Evolutionary conservation across 768 basidiomycete species (phyloP).

Genomic region (Tylopilus subfusipes): DNA sequence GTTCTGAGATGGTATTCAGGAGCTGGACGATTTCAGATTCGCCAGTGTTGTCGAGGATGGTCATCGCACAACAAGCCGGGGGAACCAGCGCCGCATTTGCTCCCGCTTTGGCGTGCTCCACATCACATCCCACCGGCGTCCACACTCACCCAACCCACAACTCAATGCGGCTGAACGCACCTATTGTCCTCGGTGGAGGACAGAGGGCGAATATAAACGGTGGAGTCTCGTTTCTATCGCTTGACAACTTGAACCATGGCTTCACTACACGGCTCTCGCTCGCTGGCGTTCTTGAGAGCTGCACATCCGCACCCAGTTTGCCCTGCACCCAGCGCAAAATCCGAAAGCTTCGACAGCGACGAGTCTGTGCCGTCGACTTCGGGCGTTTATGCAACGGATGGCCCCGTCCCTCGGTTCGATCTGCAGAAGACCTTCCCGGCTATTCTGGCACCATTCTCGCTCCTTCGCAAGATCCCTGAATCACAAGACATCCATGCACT

Average conservation of each 20-base stretch:
- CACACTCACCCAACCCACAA: conserved; percentile 1
- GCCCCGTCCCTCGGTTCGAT: conserved; percentile 21
- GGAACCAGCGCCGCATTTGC: background rate
- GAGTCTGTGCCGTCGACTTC: conserved; percentile 27
- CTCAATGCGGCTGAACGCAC: background rate
- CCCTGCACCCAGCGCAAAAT: conserved; percentile 7
- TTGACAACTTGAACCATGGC: conserved; percentile 12
- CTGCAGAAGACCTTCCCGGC: conserved; percentile 37
- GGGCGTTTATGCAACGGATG: background rate
- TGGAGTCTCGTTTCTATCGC: too few relatives aligned
- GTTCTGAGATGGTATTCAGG: conserved; percentile 67
- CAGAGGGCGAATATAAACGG: conserved; percentile 3
- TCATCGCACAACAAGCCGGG: conserved; percentile 46
- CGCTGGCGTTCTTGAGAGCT: conserved; percentile 8
- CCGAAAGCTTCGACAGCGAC: conserved; percentile 26
- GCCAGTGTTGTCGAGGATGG: conserved; percentile 47
- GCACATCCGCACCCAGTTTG: background rate
- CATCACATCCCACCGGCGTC: background rate
- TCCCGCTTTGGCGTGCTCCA: conserved; percentile 3
- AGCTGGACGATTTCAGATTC: conserved; percentile 63
- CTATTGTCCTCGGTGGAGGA: conserved; percentile 22
- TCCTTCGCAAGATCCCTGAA: conserved; percentile 25
- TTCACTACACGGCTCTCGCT: conserved; percentile 6
- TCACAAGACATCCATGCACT: conserved; percentile 27
- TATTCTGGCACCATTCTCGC: conserved; percentile 28